Conservation (phyloP, 2,329 filamentous ascomycete species). For the Didymella sp. region DNA sequence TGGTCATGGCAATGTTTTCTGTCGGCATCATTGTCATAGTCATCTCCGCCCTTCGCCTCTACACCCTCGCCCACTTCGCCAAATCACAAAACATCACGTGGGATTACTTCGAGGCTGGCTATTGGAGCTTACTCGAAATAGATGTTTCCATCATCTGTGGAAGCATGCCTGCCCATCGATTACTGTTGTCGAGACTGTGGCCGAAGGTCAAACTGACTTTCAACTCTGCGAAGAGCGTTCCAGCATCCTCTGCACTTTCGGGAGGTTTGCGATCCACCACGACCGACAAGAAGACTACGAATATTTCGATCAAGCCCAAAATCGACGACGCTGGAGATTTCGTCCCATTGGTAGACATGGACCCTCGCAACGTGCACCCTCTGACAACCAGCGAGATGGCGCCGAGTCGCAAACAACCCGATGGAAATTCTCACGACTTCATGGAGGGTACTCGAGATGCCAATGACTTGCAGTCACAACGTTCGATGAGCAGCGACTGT, state of each 20-base stretch:
- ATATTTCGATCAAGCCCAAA: conserved; percentile 28
- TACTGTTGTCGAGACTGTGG: conserved; percentile 24
- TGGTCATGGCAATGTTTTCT: conserved; percentile 48
- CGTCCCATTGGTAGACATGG: conserved; percentile 32
- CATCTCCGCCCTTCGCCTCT: conserved; percentile 40
- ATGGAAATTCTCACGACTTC: not conserved
- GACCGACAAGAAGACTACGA: conserved; percentile 8
- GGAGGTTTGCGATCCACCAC: not conserved
- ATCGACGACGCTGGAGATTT: conserved; percentile 27
- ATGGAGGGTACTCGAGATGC: not conserved
- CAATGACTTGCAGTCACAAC: not conserved
- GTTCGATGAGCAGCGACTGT: not conserved
- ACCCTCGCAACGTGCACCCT: conserved; percentile 18
- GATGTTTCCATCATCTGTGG: conserved; percentile 46
- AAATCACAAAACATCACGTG: conserved; percentile 51
- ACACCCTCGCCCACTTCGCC: conserved; percentile 52
- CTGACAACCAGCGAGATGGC: conserved; percentile 2
- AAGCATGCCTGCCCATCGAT: conserved; percentile 49
- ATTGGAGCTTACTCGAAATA: conserved; percentile 52
- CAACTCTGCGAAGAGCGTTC: conserved; percentile 14
- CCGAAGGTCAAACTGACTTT: conserved; percentile 26
- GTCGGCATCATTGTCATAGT: conserved; percentile 42
- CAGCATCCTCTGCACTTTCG: conserved; percentile 1
- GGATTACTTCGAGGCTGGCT: conserved; percentile 50
- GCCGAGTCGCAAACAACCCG: not conserved